These are phyloP conservation scores for Aureobasidium sp. DNA, from an alignment of 2,329 filamentous ascomycete species.

Conservation along the genomic window DNA sequence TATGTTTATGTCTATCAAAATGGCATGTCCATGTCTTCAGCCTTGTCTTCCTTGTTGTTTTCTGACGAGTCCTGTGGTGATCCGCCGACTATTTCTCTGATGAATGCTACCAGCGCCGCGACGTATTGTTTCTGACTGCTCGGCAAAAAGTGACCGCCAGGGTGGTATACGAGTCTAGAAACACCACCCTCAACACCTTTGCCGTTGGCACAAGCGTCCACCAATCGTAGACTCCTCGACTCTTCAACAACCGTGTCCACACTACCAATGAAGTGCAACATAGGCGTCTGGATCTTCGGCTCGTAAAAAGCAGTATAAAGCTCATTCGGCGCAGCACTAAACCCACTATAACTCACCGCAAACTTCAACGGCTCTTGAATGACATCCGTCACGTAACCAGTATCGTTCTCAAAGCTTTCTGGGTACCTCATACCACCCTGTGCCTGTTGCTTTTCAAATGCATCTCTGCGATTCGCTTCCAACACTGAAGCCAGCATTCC, in stretches of 20 bases:
- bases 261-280: constrained; percentile 72
- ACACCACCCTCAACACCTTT: constrained; percentile 32
- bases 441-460: constrained; percentile 36
- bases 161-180: constrained; percentile 56
- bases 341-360: constrained; percentile 68
- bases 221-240: constrained; percentile 54
- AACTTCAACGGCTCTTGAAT: constrained; percentile 56
- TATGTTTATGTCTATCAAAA: constrained; percentile 34
- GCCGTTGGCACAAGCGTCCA: constrained; percentile 50
- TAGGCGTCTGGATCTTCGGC: constrained; percentile 65
- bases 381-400: constrained; percentile 25
- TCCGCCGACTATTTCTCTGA: constrained; percentile 44
- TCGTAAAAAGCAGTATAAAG: constrained; percentile 63
- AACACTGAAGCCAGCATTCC: constrained; percentile 64
- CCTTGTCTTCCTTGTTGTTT: constrained; percentile 44
- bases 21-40: constrained; percentile 61
- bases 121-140: constrained; percentile 68
- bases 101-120: constrained; percentile 65
- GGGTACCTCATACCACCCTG: constrained; percentile 45
- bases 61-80: constrained; percentile 22
- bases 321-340: constrained; percentile 46
- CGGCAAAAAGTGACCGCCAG: constrained; percentile 85
- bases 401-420: constrained; percentile 33
- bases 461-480: constrained; percentile 44
- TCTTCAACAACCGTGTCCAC: constrained; percentile 87